Evolutionary conservation across 257 asterid genomes (phyloP).

Genomic region (Scutellaria galericulata): DNA sequence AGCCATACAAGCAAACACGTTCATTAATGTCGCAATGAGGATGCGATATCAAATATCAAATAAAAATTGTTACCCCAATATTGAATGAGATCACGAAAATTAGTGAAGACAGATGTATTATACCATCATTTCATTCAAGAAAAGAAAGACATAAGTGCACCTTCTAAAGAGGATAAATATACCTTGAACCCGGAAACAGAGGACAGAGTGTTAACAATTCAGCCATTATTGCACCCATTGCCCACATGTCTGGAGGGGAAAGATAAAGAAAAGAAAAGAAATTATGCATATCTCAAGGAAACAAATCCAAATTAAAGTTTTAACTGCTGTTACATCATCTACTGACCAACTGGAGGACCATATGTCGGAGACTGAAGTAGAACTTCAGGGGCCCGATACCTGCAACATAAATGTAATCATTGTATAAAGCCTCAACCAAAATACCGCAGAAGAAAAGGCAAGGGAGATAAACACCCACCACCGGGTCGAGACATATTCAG

Average conservation of each 20-base stretch:
- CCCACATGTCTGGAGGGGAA: slow-evolving; percentile 86
- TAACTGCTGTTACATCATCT: slow-evolving; percentile 17
- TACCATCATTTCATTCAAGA: slow-evolving; percentile 12
- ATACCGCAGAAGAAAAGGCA: not conserved
- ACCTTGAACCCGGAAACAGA: slow-evolving; percentile 96
- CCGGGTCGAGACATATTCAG: slow-evolving; percentile 97
- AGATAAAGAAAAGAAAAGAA: not conserved
- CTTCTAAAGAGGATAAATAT: slow-evolving; percentile 9
- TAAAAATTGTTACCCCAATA: not conserved
- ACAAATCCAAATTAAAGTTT: not conserved
- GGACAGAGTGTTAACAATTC: slow-evolving; percentile 86
- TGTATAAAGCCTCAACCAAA: not conserved
- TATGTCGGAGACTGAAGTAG: slow-evolving; percentile 82
- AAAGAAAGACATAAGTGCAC: slow-evolving; percentile 2
- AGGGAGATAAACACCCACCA: slow-evolving; percentile 61
- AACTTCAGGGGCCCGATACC: slow-evolving; percentile 99
- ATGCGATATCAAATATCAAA: not conserved
- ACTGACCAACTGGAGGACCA: slow-evolving; percentile 93
- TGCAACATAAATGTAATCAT: slow-evolving; percentile 43
- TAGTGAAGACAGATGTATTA: not conserved
- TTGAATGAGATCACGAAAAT: not conserved
- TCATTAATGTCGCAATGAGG: not conserved
- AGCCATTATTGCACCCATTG: slow-evolving; percentile 99
- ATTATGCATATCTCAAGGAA: slow-evolving; percentile 3
- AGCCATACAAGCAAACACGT: not conserved